Base-by-base conservation (phyloP, 805 yeast genomes). In the Hemisphaericaspora nanyangensis region DNA sequence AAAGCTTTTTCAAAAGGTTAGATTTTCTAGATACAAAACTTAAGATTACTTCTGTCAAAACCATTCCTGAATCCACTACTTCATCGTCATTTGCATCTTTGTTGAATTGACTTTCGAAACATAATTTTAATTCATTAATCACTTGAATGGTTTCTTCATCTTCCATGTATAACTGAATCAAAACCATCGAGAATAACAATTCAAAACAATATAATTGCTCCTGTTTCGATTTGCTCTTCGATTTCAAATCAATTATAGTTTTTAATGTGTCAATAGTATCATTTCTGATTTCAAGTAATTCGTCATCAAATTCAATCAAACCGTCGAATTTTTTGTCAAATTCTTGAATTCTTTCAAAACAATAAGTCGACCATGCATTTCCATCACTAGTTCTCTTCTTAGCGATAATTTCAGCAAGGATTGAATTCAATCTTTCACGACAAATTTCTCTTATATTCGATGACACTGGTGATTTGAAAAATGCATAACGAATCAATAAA, bases 111-210 rank as follows among this genome's bases (percentile, higher is more conserved):
- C 66, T 69, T 22, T 69, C 69, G 52, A 77, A 84, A 44, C 86
- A 81, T 18, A 71, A 59, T 40, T 76, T 76, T 35, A 91, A 61
- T 55, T 91, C 98, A 19, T 79, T 80, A 27, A 91, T 66, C 13
- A 87, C 79, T 25, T 78, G 69, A 6, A 85, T 76, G 1, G 95
- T 82, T 44, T 91, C 97, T 5, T 80, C 68, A 47, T 77, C 88
- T 17, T 90, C 95, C 39, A 80, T 66, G 54, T 81, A 89, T 25
- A 90, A 68, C 56, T 88, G 95, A 11, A 91, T 55, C 17, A 89
- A 60, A 3, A 82, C 82, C 74, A 85, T 77, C 0, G 96, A 82
- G 40, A 85, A 76, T 32, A 91, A 65, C 27, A 86, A 63, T 58
- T 88, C 95, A 52, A 91, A 82, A 31, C 88, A 83, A 42, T 66